These are phyloP conservation scores for Tetradesmus lagerheimii DNA, from an alignment of 139 green algal genomes.

Conservation along the genomic window DNA sequence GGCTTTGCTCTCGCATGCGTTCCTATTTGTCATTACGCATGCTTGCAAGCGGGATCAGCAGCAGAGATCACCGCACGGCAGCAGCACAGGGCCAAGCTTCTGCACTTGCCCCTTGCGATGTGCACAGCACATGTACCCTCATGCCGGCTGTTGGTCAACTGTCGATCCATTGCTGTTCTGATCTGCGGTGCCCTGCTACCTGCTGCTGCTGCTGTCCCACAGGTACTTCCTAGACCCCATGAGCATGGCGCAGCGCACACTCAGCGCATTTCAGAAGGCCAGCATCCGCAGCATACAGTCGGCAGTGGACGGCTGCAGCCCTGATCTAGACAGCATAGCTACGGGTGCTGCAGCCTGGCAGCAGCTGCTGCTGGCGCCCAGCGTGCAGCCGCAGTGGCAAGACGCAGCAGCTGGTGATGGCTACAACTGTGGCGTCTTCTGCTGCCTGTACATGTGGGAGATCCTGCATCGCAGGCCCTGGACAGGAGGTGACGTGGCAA, in stretches of 20 bases:
- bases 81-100: background rate
- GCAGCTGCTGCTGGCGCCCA: background rate
- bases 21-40: background rate
- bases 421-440: background rate
- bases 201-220: background rate
- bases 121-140: background rate
- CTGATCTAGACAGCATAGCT: background rate
- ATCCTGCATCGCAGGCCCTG: background rate
- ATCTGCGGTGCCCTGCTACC: background rate
- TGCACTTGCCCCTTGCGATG: background rate
- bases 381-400: background rate
- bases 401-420: background rate
- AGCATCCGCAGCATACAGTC: constrained; percentile 3
- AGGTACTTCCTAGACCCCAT: background rate
- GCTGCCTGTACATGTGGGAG: background rate
- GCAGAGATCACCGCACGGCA: background rate
- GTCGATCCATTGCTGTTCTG: background rate
- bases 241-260: background rate
- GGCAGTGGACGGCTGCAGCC: background rate
- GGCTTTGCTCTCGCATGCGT: background rate
- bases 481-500: background rate
- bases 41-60: background rate
- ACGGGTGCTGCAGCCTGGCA: background rate
- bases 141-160: background rate
- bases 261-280: background rate